Evolutionary conservation across 768 basidiomycete genomes (phyloP).

Genomic region (Hygrocybe punicea): DNA sequence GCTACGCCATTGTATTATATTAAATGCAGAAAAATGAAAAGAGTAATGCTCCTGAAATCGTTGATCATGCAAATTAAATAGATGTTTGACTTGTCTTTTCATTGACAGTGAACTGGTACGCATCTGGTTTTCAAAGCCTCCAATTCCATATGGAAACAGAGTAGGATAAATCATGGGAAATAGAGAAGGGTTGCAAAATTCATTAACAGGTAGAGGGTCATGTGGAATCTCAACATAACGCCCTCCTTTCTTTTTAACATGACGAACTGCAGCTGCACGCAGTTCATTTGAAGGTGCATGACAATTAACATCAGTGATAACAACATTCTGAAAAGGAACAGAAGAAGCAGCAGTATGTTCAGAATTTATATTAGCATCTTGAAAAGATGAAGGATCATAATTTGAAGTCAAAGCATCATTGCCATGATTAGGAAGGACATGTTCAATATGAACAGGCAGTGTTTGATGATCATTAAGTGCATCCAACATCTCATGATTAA

Average conservation of each 20-base stretch:
- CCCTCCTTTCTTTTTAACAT: conserved; percentile 29
- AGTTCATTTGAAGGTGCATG: conserved; percentile 25
- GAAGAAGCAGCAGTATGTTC: neutral
- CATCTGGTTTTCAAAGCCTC: conserved; percentile 38
- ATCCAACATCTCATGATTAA: conserved; percentile 23
- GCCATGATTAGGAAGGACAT: conserved; percentile 16
- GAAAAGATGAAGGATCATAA: conserved; percentile 12
- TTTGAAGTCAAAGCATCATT: conserved; percentile 10
- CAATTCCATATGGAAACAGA: conserved; percentile 42
- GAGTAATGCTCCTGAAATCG: conserved; percentile 39
- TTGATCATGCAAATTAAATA: conserved; percentile 28
- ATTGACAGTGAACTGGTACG: conserved; percentile 22
- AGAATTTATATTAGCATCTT: neutral
- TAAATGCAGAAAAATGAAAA: conserved; percentile 43
- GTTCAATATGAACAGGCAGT: conserved; percentile 29
- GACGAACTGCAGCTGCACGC: conserved; percentile 32
- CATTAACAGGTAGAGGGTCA: conserved; percentile 30
- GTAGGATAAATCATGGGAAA: conserved; percentile 44
- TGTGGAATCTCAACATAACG: conserved; percentile 31
- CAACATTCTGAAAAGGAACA: conserved; percentile 22
- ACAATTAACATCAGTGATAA: conserved; percentile 32
- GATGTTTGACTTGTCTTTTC: conserved; percentile 33
- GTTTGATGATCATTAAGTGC: conserved; percentile 14
- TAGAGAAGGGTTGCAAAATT: conserved; percentile 36
- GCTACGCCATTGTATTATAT: conserved; percentile 36